Base-by-base conservation (phyloP, 768 basidiomycete genomes). In the Ramaria sp. region DNA sequence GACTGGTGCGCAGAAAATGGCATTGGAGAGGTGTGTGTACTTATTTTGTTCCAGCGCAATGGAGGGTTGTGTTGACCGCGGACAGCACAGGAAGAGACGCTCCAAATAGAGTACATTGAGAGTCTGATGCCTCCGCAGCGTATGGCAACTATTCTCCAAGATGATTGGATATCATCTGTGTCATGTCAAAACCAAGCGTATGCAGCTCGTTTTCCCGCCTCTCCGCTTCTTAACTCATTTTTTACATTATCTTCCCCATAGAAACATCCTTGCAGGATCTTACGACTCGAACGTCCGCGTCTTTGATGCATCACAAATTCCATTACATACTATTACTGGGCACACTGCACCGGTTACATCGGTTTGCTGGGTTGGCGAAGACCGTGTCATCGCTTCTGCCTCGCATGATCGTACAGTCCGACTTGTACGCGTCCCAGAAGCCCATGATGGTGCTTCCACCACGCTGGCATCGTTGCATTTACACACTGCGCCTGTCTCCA, bases 151-250 rank as follows among this genome's bases (percentile, higher is more conserved):
- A 73, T 91, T 53, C 85, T 88, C 1, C 88, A 92, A 60, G 86
- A 97, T 53, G 93, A 97, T 61, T 98, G 95, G 95, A 88, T 96
- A 0, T 92, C 91, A 1, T 83, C 84, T 15, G 78, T 91, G 19
- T 83, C 81, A 5, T 85, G 81, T 65, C 69, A 75, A 60, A 65
- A 80, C 49, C 71, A 73, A 59, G 78, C 78, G 85, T 87, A 59
- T 49, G 62, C 37, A 60, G 48, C 53, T 57, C 61, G 43, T 27
- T 54, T 58, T 39, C 47, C 5, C 41, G 13, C n/a, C 20, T n/a
- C n/a, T n/a, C n/a, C n/a, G n/a, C n/a, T 20, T 54, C 24, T 38
- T 34, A 37, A 41, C 24, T 31, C 41, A 41, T 43, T 62, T 54
- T 59, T 60, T 20, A 20, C 20, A 22, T 20, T 24, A 9, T 24